Evolutionary conservation across 768 basidiomycete species (phyloP).

Genomic region (Mycena pura): DNA sequence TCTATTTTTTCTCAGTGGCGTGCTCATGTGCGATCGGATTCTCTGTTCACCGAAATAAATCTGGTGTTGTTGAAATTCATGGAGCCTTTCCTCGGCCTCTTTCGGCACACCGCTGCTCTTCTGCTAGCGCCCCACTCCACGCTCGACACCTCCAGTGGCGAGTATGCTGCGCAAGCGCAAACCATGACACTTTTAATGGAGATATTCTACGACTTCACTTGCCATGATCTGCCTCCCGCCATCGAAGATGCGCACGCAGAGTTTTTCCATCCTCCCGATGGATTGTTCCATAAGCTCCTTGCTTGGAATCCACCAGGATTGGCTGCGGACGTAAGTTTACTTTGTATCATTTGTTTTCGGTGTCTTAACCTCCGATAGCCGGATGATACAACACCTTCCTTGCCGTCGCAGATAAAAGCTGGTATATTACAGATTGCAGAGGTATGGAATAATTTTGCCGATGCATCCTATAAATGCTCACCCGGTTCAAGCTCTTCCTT

Average conservation of each 20-base stretch:
- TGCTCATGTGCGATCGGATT: slow-evolving; percentile 85
- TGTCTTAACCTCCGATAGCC: slow-evolving; percentile 47
- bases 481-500: slow-evolving; percentile 67
- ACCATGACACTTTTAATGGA: slow-evolving; percentile 81
- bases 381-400: slow-evolving; percentile 83
- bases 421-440: slow-evolving; percentile 90
- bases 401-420: slow-evolving; percentile 91
- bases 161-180: slow-evolving; percentile 65
- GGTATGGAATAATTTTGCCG: slow-evolving; percentile 49
- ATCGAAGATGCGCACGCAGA: slow-evolving; percentile 88
- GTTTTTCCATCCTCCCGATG: slow-evolving; percentile 76
- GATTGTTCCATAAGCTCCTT: slow-evolving; percentile 83
- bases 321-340: slow-evolving; percentile 68
- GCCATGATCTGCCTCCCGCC: slow-evolving; percentile 93
- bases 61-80: slow-evolving; percentile 86
- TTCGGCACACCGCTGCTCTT: slow-evolving; percentile 65
- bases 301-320: slow-evolving; percentile 78
- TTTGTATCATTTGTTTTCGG: not conserved
- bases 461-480: not conserved
- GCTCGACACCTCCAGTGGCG: slow-evolving; percentile 43
- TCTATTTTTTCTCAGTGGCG: slow-evolving; percentile 97
- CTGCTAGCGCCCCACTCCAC: slow-evolving; percentile 53
- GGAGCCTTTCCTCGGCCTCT: slow-evolving; percentile 82
- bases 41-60: slow-evolving; percentile 90
- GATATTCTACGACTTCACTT: slow-evolving; percentile 92